These are phyloP conservation scores for Boletellus emodensis DNA, from an alignment of 768 basidiomycete genomes.

Conservation along the genomic window DNA sequence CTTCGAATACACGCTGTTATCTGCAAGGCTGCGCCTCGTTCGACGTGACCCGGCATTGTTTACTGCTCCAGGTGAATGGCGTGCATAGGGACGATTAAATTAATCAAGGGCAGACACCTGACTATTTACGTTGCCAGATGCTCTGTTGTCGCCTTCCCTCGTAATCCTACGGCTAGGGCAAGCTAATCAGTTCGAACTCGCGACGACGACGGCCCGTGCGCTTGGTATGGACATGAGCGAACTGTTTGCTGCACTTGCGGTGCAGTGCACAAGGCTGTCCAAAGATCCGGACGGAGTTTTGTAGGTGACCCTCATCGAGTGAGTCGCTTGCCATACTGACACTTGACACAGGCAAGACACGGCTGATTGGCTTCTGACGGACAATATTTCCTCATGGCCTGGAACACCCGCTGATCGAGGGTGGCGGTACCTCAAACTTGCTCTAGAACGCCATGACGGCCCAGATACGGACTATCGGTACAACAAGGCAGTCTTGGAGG, in stretches of 20 bases:
- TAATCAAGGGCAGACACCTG: constrained; percentile 11
- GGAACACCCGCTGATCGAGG: constrained; percentile 77
- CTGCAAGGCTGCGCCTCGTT: constrained; percentile 73
- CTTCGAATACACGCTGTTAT: constrained; percentile 70
- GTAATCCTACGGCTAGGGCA: constrained; percentile 79
- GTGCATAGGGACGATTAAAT: constrained; percentile 5
- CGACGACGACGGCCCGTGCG: constrained; percentile 69
- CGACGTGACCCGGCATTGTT: constrained; percentile 60
- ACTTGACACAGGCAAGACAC: constrained; percentile 53
- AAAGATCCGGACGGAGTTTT: constrained; percentile 54
- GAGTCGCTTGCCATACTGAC: constrained; percentile 3
- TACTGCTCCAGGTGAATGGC: constrained; percentile 57
- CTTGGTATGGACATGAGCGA: constrained; percentile 86
- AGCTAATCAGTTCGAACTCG: constrained; percentile 71
- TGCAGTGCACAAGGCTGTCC: constrained; percentile 74
- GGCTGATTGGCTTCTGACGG: constrained; percentile 80
- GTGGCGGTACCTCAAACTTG: constrained; percentile 83
- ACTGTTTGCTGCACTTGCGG: constrained; percentile 72
- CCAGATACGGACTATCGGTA: constrained; percentile 70
- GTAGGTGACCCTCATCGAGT: constrained; percentile 38
- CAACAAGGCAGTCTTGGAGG: constrained; percentile 71
- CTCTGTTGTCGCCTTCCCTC: constrained; percentile 52
- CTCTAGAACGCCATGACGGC: constrained; percentile 74
- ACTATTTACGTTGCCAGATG: constrained; percentile 38
- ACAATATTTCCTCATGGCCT: constrained; percentile 78